Evolutionary conservation across 345 rosid species (phyloP).

Genomic region (Eucalyptus erythrocorys): DNA sequence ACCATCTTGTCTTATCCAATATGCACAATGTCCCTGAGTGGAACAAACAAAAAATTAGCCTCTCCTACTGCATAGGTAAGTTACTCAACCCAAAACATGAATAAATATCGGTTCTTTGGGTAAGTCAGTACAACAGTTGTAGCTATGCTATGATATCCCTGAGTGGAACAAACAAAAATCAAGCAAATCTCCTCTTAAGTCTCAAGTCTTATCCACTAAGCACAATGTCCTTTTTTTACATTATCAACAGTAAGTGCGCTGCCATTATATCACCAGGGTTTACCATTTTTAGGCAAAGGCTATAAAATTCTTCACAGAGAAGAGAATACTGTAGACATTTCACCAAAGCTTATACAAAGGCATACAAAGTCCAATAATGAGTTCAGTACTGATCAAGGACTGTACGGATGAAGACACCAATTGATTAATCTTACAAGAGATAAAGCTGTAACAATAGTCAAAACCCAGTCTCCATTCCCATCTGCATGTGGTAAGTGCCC

Average conservation of each 20-base stretch:
- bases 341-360: not conserved
- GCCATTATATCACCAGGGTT: not conserved
- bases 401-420: not conserved
- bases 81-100: not conserved
- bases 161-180: not conserved
- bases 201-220: not conserved
- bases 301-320: not conserved
- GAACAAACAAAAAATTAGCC: not conserved
- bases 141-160: not conserved
- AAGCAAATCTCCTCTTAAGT: not conserved
- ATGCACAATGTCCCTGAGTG: too few species aligned
- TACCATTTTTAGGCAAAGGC: not conserved
- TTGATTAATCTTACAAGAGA: slow-evolving; percentile 61
- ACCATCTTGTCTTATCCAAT: not conserved
- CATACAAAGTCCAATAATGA: not conserved
- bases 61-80: not conserved
- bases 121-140: not conserved
- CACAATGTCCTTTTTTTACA: not conserved
- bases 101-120: not conserved
- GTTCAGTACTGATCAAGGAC: not conserved
- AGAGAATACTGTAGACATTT: not conserved
- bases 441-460: slow-evolving; percentile 78
- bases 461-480: slow-evolving; percentile 98
- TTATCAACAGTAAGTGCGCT: not conserved
- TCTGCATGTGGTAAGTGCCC: slow-evolving; percentile 84